Conservation (phyloP, 805 yeast genomes). For the Cyberlindnera saturnus region DNA sequence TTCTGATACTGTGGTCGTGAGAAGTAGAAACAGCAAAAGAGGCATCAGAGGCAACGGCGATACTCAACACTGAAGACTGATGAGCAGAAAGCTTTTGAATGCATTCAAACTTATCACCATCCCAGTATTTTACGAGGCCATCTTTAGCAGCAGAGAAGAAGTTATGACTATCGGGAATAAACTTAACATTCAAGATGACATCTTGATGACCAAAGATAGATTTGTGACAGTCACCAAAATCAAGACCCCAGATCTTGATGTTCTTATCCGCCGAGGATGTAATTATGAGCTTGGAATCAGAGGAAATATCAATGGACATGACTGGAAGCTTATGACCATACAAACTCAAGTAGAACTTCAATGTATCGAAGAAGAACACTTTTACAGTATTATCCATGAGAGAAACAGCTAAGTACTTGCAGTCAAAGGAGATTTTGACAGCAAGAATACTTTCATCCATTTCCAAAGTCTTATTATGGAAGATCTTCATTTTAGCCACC, state of each 20-base stretch:
- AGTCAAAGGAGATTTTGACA: slow-evolving; percentile 75
- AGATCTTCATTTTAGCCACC: slow-evolving; percentile 49
- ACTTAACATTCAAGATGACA: slow-evolving; percentile 82
- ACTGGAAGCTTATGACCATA: slow-evolving; percentile 98
- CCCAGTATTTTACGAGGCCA: slow-evolving; percentile 91
- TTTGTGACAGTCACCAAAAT: slow-evolving; percentile 97
- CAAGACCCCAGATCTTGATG: slow-evolving; percentile 97
- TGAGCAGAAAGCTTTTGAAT: slow-evolving; percentile 84
- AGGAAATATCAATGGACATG: slow-evolving; percentile 82
- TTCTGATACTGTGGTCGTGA: slow-evolving; percentile 87
- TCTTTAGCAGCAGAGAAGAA: slow-evolving; percentile 91
- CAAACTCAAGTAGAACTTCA: slow-evolving; percentile 81
- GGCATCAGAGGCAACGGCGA: slow-evolving; percentile 73
- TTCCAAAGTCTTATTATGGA: slow-evolving; percentile 78
- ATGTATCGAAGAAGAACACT: slow-evolving; percentile 79
- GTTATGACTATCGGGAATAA: slow-evolving; percentile 80
- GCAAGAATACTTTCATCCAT: slow-evolving; percentile 79
- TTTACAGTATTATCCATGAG: slow-evolving; percentile 92
- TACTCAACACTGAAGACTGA: slow-evolving; percentile 90
- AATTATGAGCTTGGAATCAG: slow-evolving; percentile 79
- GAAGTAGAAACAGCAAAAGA: slow-evolving; percentile 71
- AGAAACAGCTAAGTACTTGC: slow-evolving; percentile 73
- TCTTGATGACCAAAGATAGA: slow-evolving; percentile 97
- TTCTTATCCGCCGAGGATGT: slow-evolving; percentile 97
- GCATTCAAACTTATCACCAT: slow-evolving; percentile 94